A percentile compares a stretch with the other conserved stretches of the same genome.
phyloP scores from a whole-genome alignment of 1,284 basidiomycete genomes.

The Irpex rosettiformis region DNA sequence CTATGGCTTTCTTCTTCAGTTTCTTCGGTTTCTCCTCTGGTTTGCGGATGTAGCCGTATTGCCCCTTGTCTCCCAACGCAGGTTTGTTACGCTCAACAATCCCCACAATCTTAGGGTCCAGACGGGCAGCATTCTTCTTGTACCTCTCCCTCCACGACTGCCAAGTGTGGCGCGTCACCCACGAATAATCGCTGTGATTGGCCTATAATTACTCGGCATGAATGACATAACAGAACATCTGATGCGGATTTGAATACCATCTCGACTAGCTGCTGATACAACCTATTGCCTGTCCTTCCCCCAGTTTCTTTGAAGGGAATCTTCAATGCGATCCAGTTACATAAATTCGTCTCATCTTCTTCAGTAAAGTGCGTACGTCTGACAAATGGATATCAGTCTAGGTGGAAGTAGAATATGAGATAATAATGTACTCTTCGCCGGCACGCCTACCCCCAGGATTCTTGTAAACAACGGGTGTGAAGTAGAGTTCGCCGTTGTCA shows the following conservation, averaged over 20 bases:
- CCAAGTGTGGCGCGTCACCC: slow-evolving; percentile 82
- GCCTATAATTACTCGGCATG: slow-evolving; percentile 33
- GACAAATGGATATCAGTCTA: background rate
- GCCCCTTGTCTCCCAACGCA: slow-evolving; percentile 64
- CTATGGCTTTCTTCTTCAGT: slow-evolving; percentile 40
- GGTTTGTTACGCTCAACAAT: slow-evolving; percentile 69
- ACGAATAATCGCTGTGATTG: slow-evolving; percentile 63
- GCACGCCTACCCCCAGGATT: slow-evolving; percentile 76
- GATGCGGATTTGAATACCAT: slow-evolving; percentile 37
- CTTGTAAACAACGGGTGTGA: slow-evolving; percentile 73
- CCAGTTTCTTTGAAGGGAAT: slow-evolving; percentile 78
- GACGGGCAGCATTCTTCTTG: slow-evolving; percentile 69
- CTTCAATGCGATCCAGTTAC: slow-evolving; percentile 72
- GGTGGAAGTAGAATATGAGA: background rate
- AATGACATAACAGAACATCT: background rate
- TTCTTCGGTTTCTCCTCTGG: slow-evolving; percentile 63
- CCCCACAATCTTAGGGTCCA: slow-evolving; percentile 58
- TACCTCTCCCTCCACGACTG: slow-evolving; percentile 84
- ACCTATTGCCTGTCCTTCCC: slow-evolving; percentile 71
- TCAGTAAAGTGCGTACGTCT: slow-evolving; percentile 75
- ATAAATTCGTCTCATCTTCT: slow-evolving; percentile 68
- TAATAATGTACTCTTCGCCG: slow-evolving; percentile 68
- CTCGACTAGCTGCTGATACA: slow-evolving; percentile 65
- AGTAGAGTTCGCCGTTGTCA: slow-evolving; percentile 57
- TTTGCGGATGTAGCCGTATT: slow-evolving; percentile 73